Evolutionary conservation across 1,284 basidiomycete species (phyloP), one percentile per base, ranked within the genome.

Genomic region (Malassezia equina): DNA sequence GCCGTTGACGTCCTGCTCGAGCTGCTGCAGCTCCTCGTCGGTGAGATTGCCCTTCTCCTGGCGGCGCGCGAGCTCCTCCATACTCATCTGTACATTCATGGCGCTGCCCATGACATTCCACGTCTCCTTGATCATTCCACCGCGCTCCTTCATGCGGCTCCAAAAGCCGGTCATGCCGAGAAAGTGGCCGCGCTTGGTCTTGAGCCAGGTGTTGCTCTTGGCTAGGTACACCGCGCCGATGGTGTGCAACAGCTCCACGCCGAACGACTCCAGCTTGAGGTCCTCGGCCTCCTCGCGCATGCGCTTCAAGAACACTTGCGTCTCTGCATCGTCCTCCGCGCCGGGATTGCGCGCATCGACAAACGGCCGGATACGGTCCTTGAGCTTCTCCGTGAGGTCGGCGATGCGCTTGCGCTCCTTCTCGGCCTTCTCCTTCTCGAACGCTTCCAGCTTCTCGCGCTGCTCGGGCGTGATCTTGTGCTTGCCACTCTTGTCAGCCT

Each of bases 211-310:
- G 32, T 87, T 84, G 2, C 88, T 87, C 77, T 95, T 96, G 79
- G 86, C 86, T 67, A 90, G 84, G 75, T 96, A 98, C 31, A 95
- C 84, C 54, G 81, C 84, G 40, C 73, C 73, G 56, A 75, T 75
- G 32, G 71, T 65, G 53, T 71, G 68, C 40, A 75, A 63, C 8
- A 91, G 85, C 82, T 96, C 93, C 39, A 98, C 84, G 53, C 94
- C 94, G 75, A 99, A 99, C 63, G 89, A 93, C 78, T 99, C 94
- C 55, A 96, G 78, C 79, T 96, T 98, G 69, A 99, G 76, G 78
- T 99, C 94, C 62, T 95, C 90, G 1, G 89, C 90, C 76, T 99
- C 94, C 41, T 82, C 79, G 70, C 78, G 81, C 76, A 95, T 88
- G 75, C 81, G 83, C 50, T 80, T 79, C 75, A 86, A 84, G 71